Evolutionary conservation across 306 rosid genomes (phyloP).

Genomic region (Gleditsia sinensis): DNA sequence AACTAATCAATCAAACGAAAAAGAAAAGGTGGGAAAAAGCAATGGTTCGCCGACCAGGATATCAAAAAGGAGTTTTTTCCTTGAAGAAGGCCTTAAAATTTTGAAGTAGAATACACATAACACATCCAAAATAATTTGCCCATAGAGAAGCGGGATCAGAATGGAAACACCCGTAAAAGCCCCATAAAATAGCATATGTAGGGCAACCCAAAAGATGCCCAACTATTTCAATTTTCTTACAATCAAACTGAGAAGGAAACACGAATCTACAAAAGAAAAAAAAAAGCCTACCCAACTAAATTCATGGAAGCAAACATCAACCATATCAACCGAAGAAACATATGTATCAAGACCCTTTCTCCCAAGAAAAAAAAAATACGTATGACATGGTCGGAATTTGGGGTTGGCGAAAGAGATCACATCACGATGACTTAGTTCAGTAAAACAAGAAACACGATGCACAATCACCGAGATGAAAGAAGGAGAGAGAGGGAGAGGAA

Average conservation of each 20-base stretch:
- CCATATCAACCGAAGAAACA: not conserved
- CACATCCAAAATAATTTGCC: not conserved
- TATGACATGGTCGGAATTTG: not conserved
- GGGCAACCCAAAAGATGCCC: not conserved
- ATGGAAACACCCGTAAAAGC: not conserved
- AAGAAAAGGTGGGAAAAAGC: not conserved
- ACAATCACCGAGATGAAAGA: not conserved
- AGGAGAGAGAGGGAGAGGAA: not conserved
- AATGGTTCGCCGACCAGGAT: not conserved
- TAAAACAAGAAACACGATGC: not conserved
- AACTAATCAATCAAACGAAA: not conserved
- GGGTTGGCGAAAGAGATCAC: not conserved
- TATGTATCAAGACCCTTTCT: not conserved
- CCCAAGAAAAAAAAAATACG: not conserved
- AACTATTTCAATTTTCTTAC: not conserved
- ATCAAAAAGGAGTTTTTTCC: not conserved
- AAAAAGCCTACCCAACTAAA: not conserved
- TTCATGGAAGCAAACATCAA: not conserved
- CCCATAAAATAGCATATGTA: not conserved
- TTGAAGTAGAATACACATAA: not conserved
- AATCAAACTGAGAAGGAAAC: not conserved
- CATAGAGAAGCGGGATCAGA: constrained; percentile 13
- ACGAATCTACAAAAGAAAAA: not conserved
- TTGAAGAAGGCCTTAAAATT: no score
- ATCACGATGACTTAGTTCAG: not conserved